Percentiles rank a stretch among this genome's conserved stretches.
phyloP scores from a whole-genome alignment of 2,329 filamentous ascomycete species.

The Ascochyta pisi region DNA sequence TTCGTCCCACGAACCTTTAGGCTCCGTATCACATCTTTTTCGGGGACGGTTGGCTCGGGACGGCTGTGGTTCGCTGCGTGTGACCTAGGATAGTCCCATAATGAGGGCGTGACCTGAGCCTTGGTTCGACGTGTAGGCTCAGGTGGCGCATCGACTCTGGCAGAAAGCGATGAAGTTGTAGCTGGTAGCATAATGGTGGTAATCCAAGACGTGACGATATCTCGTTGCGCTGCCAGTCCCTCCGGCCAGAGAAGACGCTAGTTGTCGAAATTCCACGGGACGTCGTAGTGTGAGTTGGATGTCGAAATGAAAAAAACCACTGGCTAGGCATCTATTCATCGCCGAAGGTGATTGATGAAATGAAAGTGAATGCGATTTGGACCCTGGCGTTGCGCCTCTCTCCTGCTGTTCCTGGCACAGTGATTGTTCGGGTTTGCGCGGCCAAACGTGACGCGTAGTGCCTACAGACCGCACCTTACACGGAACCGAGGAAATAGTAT shows the following conservation, averaged over 20 bases:
- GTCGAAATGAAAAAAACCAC: not conserved
- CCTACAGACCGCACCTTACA: not conserved
- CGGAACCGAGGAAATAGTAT: not conserved
- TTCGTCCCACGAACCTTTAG: conserved; percentile 13
- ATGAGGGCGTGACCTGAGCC: not conserved
- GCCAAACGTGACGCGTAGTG: not conserved
- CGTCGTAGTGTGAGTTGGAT: not conserved
- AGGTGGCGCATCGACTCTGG: not conserved
- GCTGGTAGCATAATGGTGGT: not conserved
- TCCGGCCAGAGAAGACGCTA: not conserved
- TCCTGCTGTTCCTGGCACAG: not conserved
- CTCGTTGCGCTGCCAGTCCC: not conserved
- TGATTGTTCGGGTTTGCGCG: not conserved
- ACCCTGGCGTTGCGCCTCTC: too few relatives aligned
- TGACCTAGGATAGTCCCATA: conserved; percentile 21
- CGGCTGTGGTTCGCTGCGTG: conserved; percentile 19
- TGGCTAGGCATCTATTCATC: not conserved
- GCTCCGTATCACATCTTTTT: conserved; percentile 10
- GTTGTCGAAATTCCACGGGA: not conserved
- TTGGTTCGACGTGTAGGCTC: not conserved
- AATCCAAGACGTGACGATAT: not conserved
- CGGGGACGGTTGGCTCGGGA: conserved; percentile 9
- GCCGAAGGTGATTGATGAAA: not conserved
- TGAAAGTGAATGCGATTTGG: not conserved
- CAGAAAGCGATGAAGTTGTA: not conserved